A percentile compares a stretch with the other conserved stretches of the same genome.
phyloP scores from a whole-genome alignment of 176 grass and related monocot species.

The Stipa capillata region DNA sequence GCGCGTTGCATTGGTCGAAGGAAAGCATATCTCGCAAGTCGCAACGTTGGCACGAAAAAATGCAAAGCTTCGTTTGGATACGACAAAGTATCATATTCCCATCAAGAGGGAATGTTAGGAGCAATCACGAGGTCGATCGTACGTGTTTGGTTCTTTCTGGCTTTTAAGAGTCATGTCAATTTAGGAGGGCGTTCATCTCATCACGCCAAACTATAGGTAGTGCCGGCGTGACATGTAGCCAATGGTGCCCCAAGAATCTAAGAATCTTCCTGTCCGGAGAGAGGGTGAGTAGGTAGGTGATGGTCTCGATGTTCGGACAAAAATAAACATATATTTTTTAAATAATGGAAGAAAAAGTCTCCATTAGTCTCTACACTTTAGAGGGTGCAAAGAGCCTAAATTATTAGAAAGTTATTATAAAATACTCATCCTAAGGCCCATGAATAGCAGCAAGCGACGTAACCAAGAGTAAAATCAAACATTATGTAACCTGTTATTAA shows the following conservation, averaged over 20 bases:
- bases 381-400: too few species aligned
- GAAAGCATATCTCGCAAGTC: too few species aligned
- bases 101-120: neutral
- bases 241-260: neutral
- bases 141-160: neutral
- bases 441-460: too few species aligned
- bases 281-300: too few species aligned
- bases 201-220: neutral
- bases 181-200: neutral
- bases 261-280: neutral
- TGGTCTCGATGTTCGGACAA: too few species aligned
- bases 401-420: too few species aligned
- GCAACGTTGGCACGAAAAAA: neutral
- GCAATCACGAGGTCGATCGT: neutral
- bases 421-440: too few species aligned
- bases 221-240: neutral
- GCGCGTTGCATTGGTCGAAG: neutral
- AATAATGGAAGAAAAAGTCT: too few species aligned
- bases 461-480: too few species aligned
- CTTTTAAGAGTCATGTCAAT: neutral
- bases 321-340: too few species aligned
- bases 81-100: neutral
- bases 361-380: too few species aligned
- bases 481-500: too few species aligned
- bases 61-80: neutral